Evolutionary conservation across 768 basidiomycete species (phyloP).

Genomic region (Tubosaeta sp.): DNA sequence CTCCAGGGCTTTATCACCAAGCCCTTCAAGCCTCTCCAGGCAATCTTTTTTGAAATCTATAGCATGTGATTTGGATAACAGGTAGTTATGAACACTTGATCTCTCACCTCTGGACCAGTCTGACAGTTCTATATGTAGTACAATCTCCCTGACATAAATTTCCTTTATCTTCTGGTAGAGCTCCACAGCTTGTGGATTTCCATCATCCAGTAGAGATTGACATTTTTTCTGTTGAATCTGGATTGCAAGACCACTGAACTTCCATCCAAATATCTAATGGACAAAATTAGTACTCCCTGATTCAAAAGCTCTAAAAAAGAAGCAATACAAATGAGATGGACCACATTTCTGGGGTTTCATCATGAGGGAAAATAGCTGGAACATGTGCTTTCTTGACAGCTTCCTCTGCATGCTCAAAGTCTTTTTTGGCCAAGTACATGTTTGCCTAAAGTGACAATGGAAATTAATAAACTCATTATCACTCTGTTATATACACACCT

Average conservation of each 20-base stretch:
- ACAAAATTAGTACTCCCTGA: neutral
- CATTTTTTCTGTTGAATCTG: conserved; percentile 15
- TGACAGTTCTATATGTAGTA: conserved; percentile 11
- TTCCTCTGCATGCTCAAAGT: conserved; percentile 6
- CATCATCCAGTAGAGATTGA: conserved; percentile 2
- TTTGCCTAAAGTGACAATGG: conserved; percentile 6
- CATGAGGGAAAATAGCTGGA: conserved; percentile 11
- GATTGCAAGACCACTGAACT: conserved; percentile 15
- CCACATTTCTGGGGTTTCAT: conserved; percentile 12
- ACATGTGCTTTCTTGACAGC: conserved; percentile 8
- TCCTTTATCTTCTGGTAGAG: conserved; percentile 8
- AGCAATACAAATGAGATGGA: conserved; percentile 10
- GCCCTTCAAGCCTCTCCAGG: conserved; percentile 3
- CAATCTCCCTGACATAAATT: conserved; percentile 10
- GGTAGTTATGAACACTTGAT: neutral
- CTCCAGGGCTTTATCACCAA: conserved; percentile 7
- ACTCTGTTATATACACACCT: conserved; percentile 1
- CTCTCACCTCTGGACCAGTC: conserved; percentile 12
- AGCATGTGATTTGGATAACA: neutral
- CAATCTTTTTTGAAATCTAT: conserved; percentile 8
- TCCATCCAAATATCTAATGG: conserved; percentile 19
- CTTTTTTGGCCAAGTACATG: conserved; percentile 4
- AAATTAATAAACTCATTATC: neutral
- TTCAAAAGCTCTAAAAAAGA: neutral
- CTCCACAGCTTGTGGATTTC: neutral